Evolutionary conservation across 257 asterid genomes (phyloP).

Genomic region (Capsicum pubescens): DNA sequence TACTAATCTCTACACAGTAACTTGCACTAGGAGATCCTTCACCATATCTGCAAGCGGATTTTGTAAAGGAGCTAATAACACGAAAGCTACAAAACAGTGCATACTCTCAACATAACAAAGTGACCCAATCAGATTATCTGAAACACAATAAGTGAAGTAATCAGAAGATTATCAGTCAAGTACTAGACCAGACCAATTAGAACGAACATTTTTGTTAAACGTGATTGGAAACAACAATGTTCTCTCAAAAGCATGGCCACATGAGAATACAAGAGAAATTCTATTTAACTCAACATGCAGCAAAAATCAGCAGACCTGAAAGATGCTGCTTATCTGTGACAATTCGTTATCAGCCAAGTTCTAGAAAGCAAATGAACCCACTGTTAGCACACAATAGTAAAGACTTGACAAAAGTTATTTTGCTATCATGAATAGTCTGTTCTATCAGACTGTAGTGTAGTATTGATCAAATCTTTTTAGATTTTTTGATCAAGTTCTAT

Average conservation of each 20-base stretch:
- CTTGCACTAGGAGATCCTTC: constrained; percentile 26
- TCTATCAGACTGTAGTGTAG: constrained; percentile 15
- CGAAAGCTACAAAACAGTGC: background rate
- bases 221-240: background rate
- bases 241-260: constrained; percentile 3
- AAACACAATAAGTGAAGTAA: constrained; percentile 25
- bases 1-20: constrained; percentile 19
- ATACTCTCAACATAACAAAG: constrained; percentile 13
- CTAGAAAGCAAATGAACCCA: background rate
- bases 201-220: background rate
- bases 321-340: constrained; percentile 2
- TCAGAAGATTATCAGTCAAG: constrained; percentile 1
- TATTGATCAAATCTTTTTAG: too few relatives aligned
- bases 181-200: constrained; percentile 10
- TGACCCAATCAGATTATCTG: constrained; percentile 21
- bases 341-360: background rate
- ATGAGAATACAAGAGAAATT: constrained; percentile 19
- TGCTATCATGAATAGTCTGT: constrained; percentile 19
- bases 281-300: constrained; percentile 5
- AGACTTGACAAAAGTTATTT: background rate
- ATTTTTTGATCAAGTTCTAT: background rate
- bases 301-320: constrained; percentile 3
- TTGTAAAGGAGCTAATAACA: constrained; percentile 24
- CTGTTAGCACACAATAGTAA: background rate
- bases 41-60: background rate